Base-by-base conservation (phyloP, 371 early-diverging fungal genomes). In the Mucor irregularis region DNA sequence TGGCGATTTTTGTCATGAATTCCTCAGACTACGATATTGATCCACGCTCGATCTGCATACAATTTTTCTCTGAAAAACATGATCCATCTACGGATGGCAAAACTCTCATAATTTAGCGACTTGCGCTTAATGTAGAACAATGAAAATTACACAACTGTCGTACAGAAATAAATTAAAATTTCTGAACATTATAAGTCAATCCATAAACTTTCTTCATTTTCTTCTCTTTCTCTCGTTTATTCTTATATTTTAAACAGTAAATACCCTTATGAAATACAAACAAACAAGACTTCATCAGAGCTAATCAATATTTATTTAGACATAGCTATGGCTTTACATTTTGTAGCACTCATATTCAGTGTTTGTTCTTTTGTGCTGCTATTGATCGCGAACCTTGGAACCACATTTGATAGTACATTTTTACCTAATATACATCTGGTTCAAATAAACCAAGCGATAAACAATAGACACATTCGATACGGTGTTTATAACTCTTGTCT, bases 401-500 rank as follows among this genome's bases (percentile, higher is more conserved):
- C 64, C 4, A 69, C 74, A 40, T 58, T 69, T 38, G 39, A 45
- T 21, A 64, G 62, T 29, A 49, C 67, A 1, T 55, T 73, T 56
- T 45, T 73, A 37, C 65, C 67, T 19, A 45, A 64, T 14, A 42
- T 69, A 4, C 67, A 61, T 29, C 24, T 73, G 31, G 62, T 58
- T 5, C 38, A 62, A 49, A 35, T 62, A 2, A 52, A 45, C 21
- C 56, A 69, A 43, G 57, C 70, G 21, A 53, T 55, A 13, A 73
- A 59, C 2, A 50, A 51, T 1, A 37, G 58, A 51, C 62, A 62
- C 2, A 64, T 73, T 39, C 60, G 68, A 57, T 73, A 73, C 26
- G 74, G 74, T 29, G 43, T 69, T 22, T 73, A 69, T 21, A 64
- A 43, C 25, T 73, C 74, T 5, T 73, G 74, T 25, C 17, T 69